Evolutionary conservation across 2,329 filamentous ascomycete genomes (phyloP).

Genomic region (Phialophora tarda): DNA sequence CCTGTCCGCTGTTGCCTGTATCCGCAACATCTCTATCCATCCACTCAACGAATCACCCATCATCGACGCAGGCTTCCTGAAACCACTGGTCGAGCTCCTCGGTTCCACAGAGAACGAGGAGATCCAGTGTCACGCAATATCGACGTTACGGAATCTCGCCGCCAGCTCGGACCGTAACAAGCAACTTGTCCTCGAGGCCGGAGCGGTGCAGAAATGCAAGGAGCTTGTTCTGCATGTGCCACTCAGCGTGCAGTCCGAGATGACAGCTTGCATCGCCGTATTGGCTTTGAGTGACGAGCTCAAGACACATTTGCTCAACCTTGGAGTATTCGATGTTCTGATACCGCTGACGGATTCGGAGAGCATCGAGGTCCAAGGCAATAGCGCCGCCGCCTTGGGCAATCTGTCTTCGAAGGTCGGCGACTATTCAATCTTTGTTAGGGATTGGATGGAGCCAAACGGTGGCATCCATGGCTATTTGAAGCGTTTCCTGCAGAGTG

Average conservation of each 20-base stretch:
- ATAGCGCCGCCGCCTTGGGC: constrained; percentile 92
- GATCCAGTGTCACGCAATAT: constrained; percentile 98
- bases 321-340: constrained; percentile 94
- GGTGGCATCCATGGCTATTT: constrained; percentile 96
- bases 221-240: constrained; percentile 92
- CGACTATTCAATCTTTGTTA: constrained; percentile 94
- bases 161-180: constrained; percentile 98
- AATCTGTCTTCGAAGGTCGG: constrained; percentile 98
- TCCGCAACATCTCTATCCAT: constrained; percentile 98
- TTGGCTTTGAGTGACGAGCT: constrained; percentile 93
- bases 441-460: constrained; percentile 89
- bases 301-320: constrained; percentile 84
- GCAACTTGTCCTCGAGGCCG: constrained; percentile 92
- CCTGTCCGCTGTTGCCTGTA: constrained; percentile 94
- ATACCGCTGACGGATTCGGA: constrained; percentile 94
- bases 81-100: constrained; percentile 88
- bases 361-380: constrained; percentile 97
- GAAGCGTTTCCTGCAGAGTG: constrained; percentile 87
- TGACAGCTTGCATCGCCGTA: constrained; percentile 99
- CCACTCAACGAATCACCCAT: constrained; percentile 97
- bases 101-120: constrained; percentile 97
- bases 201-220: constrained; percentile 98
- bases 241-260: constrained; percentile 94
- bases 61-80: constrained; percentile 95
- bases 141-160: constrained; percentile 90